Evolutionary conservation across 1,139 yeast species (phyloP), one percentile per base, ranked within the genome.

Genomic region (Schwanniomyces etchellsii): DNA sequence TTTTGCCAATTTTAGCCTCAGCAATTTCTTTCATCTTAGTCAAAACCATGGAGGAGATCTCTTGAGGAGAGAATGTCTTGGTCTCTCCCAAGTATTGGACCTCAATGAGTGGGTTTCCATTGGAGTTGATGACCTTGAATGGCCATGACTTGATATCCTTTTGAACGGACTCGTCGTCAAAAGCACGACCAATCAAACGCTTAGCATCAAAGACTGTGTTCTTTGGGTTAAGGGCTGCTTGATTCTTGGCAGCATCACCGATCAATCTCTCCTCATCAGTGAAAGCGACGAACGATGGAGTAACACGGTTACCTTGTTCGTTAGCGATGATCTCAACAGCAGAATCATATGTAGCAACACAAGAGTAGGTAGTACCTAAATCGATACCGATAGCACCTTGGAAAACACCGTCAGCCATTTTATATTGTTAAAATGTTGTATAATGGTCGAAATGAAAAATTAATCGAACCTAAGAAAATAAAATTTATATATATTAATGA

Each of bases 311-410:
- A 81, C 96, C 96, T 78, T 88, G 96, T 71, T 88, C 96, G 77
- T 88, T 88, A 69, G 96, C 95, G 70, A 88, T 86, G 66, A 88
- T 88, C 70, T 86, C 96, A 52, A 80, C 59, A 46, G 82, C 88
- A 74, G 78, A 83, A 73, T 75, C 94, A 74, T 75, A 85, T 71
- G 86, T 84, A 58, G 96, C 96, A 52, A 88, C 97, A 82, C 96
- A 88, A 46, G 96, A 88, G 84, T 89, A 85, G 52, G 95, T 85
- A 58, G 96, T 88, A 80, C 97, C 97, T 74, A 86, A 82, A 82
- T 86, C 96, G 86, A 89, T 89, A 77, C 98, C 97, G 75, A 89
- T 88, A 74, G 97, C 97, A 81, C 95, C 95, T 81, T 89, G 94
- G 84, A 84, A 89, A 76, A 89, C 94, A 83, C 96, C 96, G 81